A percentile compares a stretch with the other conserved stretches of the same genome.
Evolutionary conservation across 106 monocot genomes (phyloP).

Genomic region (Narthecium ossifragum): DNA sequence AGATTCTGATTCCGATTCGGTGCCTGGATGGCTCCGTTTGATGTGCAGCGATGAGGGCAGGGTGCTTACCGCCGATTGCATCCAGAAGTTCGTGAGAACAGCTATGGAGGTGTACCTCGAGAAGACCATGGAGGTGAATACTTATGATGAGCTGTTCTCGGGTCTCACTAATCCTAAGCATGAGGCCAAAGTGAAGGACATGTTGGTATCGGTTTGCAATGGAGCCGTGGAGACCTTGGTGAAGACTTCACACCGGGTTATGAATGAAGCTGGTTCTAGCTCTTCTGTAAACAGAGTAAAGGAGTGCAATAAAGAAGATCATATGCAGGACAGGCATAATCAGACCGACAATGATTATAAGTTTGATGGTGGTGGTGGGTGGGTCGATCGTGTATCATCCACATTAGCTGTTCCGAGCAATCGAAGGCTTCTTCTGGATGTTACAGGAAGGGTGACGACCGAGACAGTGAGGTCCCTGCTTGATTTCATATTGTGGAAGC

Average conservation of each 20-base stretch:
- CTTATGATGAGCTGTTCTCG: slow-evolving; percentile 58
- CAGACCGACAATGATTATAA: neutral
- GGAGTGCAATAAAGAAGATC: neutral
- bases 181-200: slow-evolving; percentile 62
- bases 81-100: slow-evolving; percentile 54
- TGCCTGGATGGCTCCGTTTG: slow-evolving; percentile 36
- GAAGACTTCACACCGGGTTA: slow-evolving; percentile 56
- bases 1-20: slow-evolving; percentile 4
- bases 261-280: slow-evolving; percentile 18
- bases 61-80: slow-evolving; percentile 40
- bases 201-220: slow-evolving; percentile 59
- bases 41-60: slow-evolving; percentile 30
- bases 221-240: slow-evolving; percentile 78
- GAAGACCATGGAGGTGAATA: slow-evolving; percentile 65
- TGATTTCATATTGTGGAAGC: slow-evolving; percentile 42
- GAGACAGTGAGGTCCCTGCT: slow-evolving; percentile 75
- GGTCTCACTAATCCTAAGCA: slow-evolving; percentile 72
- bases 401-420: slow-evolving; percentile 54
- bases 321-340: neutral
- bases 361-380: slow-evolving; percentile 13
- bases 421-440: slow-evolving; percentile 57
- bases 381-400: slow-evolving; percentile 43
- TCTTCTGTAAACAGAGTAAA: neutral
- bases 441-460: slow-evolving; percentile 68
- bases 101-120: slow-evolving; percentile 74